These are phyloP conservation scores for Prunus persica DNA, from an alignment of 306 rosid genomes.

Conservation along the genomic window Prunus_persica_NCBIv2 NC_034009.1:2386001-2386500, in stretches of 20 bases:
- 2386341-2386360: constrained; percentile 77
- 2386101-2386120: constrained; percentile 97
- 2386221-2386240: constrained; percentile 93
- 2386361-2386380: constrained; percentile 41
- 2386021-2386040: constrained; percentile 91
- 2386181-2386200: constrained; percentile 82
- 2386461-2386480: constrained; percentile 69
- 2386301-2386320: constrained; percentile 99
- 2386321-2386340: constrained; percentile 77
- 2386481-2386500: constrained; percentile 53
- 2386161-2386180: constrained; percentile 83
- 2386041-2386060: constrained; percentile 94
- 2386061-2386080: constrained; percentile 96
- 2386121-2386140: constrained; percentile 95
- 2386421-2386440: constrained; percentile 56
- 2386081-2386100: constrained; percentile 92
- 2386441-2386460: constrained; percentile 65
- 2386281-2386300: constrained; percentile 84
- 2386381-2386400: constrained; percentile 58
- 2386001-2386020: constrained; percentile 96
- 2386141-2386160: constrained; percentile 98
- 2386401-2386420: constrained; percentile 61
- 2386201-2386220: constrained; percentile 99
- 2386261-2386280: constrained; percentile 92
- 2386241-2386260: constrained; percentile 78